Evolutionary conservation across 106 monocot species (phyloP).

Genomic region (Dioscorea dumetorum): DNA sequence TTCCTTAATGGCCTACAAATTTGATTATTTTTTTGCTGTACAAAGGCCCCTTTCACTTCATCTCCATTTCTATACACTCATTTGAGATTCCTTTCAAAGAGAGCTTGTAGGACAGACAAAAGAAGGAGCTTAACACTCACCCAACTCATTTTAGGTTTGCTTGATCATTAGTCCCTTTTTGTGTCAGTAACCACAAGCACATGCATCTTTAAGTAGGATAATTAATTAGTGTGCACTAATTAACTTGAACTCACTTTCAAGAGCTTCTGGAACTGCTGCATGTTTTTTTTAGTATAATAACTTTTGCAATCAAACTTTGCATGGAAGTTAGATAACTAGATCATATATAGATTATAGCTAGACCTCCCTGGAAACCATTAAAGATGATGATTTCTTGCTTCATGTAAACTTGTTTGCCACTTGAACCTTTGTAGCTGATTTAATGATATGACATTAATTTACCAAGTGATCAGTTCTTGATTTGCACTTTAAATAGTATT

Average conservation of each 20-base stretch:
- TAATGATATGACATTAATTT: too few relatives aligned
- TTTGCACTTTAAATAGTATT: too few relatives aligned
- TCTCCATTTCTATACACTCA: slow-evolving; percentile 8
- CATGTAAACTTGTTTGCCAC: too few relatives aligned
- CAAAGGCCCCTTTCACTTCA: slow-evolving; percentile 20
- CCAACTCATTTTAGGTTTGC: slow-evolving; percentile 18
- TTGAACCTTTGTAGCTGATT: too few relatives aligned
- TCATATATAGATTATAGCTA: too few relatives aligned
- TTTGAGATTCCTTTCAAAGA: slow-evolving; percentile 16
- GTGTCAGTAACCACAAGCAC: neutral
- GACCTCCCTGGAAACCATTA: too few relatives aligned
- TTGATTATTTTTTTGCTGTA: slow-evolving; percentile 28
- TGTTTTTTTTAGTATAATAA: neutral
- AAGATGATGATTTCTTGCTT: too few relatives aligned
- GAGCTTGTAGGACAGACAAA: neutral
- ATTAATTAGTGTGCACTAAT: neutral
- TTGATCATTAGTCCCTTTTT: slow-evolving; percentile 1
- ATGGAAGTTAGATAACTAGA: neutral
- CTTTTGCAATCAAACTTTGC: neutral
- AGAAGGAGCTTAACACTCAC: neutral
- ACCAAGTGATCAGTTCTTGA: too few relatives aligned
- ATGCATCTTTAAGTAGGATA: neutral
- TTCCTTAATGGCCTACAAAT: slow-evolving; percentile 42
- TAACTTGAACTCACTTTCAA: neutral
- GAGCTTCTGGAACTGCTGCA: neutral